A percentile compares a stretch with the other conserved stretches of the same genome.
Conservation (phyloP, 2,329 filamentous ascomycete genomes). For the Fusarium cyanostomum region DNA sequence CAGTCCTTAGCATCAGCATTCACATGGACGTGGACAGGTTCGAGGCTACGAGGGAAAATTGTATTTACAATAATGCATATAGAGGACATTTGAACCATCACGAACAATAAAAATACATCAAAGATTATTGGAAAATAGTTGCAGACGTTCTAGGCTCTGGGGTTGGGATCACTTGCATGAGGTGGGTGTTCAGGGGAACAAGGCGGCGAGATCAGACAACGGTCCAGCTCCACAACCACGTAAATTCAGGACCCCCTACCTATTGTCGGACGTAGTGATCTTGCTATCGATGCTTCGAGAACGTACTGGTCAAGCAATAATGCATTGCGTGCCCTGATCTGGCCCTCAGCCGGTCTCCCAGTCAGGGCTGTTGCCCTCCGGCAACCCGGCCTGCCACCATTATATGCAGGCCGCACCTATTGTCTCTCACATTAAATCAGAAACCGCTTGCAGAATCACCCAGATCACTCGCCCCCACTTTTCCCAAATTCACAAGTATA, state of each 20-base stretch:
- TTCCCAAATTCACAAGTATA: slow-evolving; percentile 11
- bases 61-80: not conserved
- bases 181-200: slow-evolving; percentile 16
- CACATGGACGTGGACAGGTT: not conserved
- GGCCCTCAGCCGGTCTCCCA: not conserved
- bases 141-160: not conserved
- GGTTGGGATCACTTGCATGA: not conserved
- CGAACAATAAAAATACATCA: rapidly evolving
- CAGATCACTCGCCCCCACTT: slow-evolving; percentile 23
- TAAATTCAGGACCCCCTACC: not conserved
- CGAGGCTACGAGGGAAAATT: not conserved
- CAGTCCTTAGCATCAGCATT: not conserved
- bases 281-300: not conserved
- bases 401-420: not conserved
- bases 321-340: not conserved
- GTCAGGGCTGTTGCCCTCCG: not conserved
- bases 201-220: not conserved
- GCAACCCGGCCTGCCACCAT: not conserved
- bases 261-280: not conserved
- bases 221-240: not conserved
- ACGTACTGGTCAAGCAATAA: not conserved
- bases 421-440: not conserved
- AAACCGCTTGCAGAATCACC: not conserved
- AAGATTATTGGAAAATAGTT: not conserved
- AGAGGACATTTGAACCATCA: rapidly evolving